Percentiles rank a stretch among this genome's conserved stretches.
phyloP scores from a whole-genome alignment of 208 protist species.

The Leishmania major region DNA sequence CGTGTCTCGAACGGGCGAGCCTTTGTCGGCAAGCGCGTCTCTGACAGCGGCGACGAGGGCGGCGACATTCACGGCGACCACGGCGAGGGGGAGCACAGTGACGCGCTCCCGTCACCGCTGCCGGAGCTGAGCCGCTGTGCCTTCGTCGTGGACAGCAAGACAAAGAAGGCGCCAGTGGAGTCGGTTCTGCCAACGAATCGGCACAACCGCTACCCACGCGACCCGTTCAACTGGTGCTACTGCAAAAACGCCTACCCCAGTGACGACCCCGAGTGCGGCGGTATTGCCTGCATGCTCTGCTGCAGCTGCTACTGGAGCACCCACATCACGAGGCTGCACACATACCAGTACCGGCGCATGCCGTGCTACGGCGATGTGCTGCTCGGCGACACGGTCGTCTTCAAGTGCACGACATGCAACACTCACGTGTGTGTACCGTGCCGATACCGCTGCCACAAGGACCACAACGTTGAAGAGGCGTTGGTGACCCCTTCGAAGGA shows the following conservation, averaged over 20 bases:
- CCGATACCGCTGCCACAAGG: slow-evolving; percentile 82
- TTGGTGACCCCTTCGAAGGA: slow-evolving; percentile 38
- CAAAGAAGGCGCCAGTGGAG: slow-evolving; percentile 44
- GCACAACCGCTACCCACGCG: slow-evolving; percentile 80
- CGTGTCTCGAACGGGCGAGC: too few species aligned
- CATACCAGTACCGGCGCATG: slow-evolving; percentile 52
- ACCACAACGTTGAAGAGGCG: slow-evolving; percentile 55
- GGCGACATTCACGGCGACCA: neutral
- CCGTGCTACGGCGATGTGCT: slow-evolving; percentile 86
- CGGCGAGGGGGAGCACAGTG: neutral
- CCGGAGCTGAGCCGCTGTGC: slow-evolving; percentile 51
- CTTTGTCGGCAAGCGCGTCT: neutral
- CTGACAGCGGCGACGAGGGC: neutral
- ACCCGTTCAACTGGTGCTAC: slow-evolving; percentile 76
- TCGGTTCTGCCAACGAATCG: slow-evolving; percentile 62
- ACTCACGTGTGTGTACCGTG: slow-evolving; percentile 77
- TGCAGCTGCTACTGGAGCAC: slow-evolving; percentile 78
- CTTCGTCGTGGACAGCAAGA: slow-evolving; percentile 76
- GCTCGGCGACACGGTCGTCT: slow-evolving; percentile 66
- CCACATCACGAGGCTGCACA: slow-evolving; percentile 69
- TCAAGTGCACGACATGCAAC: slow-evolving; percentile 71
- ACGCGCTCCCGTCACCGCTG: slow-evolving; percentile 12
- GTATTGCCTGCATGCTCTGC: slow-evolving; percentile 82
- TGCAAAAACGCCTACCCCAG: slow-evolving; percentile 59
- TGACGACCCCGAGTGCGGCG: slow-evolving; percentile 69